Percentiles rank a stretch among this genome's conserved stretches.
These are phyloP conservation scores for Rhodotorula sp. DNA, from an alignment of 1,284 basidiomycete genomes.

Conservation along the genomic window DNA sequence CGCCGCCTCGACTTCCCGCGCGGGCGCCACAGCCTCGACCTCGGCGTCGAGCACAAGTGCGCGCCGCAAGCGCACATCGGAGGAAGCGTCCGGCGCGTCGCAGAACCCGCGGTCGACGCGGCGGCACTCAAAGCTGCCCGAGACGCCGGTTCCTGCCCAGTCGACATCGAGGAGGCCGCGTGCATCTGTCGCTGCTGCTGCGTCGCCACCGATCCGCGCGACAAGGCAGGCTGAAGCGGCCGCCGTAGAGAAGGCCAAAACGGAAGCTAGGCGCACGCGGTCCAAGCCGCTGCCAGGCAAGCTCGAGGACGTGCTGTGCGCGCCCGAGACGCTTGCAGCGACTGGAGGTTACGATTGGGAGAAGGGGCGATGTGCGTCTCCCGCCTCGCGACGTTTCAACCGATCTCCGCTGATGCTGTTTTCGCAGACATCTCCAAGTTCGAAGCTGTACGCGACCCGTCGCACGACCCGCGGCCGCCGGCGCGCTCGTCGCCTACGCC, in stretches of 20 bases:
- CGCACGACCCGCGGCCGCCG: conserved; percentile 21
- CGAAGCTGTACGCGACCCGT: conserved; percentile 17
- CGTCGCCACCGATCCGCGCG: not conserved
- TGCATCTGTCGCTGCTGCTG: not conserved
- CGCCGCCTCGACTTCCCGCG: not conserved
- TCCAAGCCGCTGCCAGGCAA: conserved; percentile 27
- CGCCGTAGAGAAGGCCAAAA: not conserved
- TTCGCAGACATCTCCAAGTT: conserved; percentile 22
- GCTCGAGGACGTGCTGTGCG: conserved; percentile 25
- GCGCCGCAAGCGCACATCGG: conserved; percentile 2
- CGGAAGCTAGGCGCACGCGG: conserved; percentile 12
- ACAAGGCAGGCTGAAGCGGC: not conserved
- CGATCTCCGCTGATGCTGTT: not conserved
- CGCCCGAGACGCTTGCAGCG: conserved; percentile 28
- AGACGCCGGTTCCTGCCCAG: not conserved
- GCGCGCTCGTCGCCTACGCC: conserved; percentile 14
- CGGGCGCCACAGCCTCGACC: not conserved
- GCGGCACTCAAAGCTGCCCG: conserved; percentile 12
- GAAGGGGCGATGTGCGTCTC: conserved; percentile 20
- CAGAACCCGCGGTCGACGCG: conserved; percentile 17
- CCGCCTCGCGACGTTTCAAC: too few relatives aligned
- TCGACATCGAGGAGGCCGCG: conserved; percentile 1
- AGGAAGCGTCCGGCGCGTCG: not conserved
- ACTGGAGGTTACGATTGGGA: conserved; percentile 24
- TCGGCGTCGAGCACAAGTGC: not conserved